Evolutionary conservation across 202 grass and related monocot genomes (phyloP), one percentile per base, ranked within the genome.

Genomic region (Eragrostis tef): DNA sequence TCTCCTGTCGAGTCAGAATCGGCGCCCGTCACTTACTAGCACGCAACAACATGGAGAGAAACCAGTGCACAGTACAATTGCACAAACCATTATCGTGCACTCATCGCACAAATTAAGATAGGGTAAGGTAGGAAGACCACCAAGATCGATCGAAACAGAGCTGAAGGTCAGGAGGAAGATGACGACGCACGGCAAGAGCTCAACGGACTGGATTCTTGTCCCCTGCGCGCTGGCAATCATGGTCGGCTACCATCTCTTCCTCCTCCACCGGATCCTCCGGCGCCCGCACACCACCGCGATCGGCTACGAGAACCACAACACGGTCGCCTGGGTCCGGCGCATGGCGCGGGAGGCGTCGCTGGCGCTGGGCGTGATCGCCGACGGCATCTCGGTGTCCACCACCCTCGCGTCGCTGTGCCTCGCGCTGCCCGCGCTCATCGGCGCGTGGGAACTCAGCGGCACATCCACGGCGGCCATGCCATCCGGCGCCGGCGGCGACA

Each of bases 261-360:
- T 94, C 57, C 84, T 89, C 56, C 75, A 84, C 56, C 77, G 86
- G 26, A 77, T 90, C 8, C 63, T 79, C 7, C 74, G 73, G 31
- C 82, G 51, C 7, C 83, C 86, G 0, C 76, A 87, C 36, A 75
- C 80, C 76, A 94, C 91, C 29, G 48, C 54, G 20, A 81, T 94
- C 43, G 91, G 88, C 62, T 91, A 87, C 43, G 88, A 94, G 69
- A 89, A 80, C 74, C 91, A 91, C 73, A 88, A 85, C 91, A 91
- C 87, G 68, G 67, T 85, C 26, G 84, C 91, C 10, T 89, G 88
- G 88, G 77, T 89, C 0, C 14, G 67, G 24, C 73, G 86, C 61
- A 84, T 90, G 83, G 20, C 22, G 65, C 74, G 21, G 62, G n/a
- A 71, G 48, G 9, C 73, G 31, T 78, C 36, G 51, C 76, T 94